Evolutionary conservation across 2,329 filamentous ascomycete genomes (phyloP).

Genomic region (Paecilomyces variotii): DNA sequence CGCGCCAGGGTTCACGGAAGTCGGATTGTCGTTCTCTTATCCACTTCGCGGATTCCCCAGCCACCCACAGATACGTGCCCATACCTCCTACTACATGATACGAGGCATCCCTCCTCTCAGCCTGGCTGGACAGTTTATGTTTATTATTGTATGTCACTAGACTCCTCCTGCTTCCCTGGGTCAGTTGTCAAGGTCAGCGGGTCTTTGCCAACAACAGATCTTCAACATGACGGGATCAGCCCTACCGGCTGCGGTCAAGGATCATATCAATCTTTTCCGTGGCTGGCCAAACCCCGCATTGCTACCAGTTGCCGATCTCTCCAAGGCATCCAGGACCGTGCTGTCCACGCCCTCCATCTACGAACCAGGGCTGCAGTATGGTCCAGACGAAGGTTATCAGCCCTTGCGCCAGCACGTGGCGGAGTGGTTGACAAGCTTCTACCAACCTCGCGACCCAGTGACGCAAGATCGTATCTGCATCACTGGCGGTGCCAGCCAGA

Average conservation of each 20-base stretch:
- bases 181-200: neutral
- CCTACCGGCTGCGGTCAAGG: slow-evolving; percentile 1
- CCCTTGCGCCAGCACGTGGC: slow-evolving; percentile 63
- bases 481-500: slow-evolving; percentile 79
- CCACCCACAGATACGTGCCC: neutral
- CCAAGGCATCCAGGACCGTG: slow-evolving; percentile 51
- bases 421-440: slow-evolving; percentile 60
- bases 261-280: slow-evolving; percentile 34
- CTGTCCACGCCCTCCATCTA: slow-evolving; percentile 54
- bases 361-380: slow-evolving; percentile 65
- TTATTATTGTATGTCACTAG: neutral
- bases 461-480: slow-evolving; percentile 61
- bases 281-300: slow-evolving; percentile 49
- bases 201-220: neutral
- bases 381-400: slow-evolving; percentile 65
- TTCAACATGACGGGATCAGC: neutral
- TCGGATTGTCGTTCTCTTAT: neutral
- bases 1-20: neutral
- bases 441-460: slow-evolving; percentile 40
- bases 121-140: neutral
- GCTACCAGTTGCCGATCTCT: slow-evolving; percentile 57
- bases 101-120: neutral
- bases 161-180: neutral
- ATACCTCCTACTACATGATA: too few relatives aligned
- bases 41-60: neutral